Base-by-base conservation (phyloP, 345 rosid species). In the Pugionium cornutum region DNA sequence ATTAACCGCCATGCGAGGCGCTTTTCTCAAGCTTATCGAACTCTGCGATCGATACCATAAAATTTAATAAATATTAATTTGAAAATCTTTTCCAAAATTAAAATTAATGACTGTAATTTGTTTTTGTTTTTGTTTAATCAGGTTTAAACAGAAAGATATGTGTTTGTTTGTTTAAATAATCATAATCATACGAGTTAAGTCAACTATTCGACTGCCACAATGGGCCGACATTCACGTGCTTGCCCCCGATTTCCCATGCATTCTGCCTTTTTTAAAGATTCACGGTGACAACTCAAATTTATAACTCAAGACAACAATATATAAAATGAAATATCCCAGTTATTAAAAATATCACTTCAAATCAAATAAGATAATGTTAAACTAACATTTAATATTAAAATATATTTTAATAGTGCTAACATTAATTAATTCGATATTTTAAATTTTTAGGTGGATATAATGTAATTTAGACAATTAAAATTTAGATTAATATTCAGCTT, bases 141-240 rank as follows among this genome's bases (percentile, higher is more conserved):
- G 18, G 18, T 18, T 46, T 56, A 56, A 56, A 55, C 53, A 27
- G 36, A 60, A 9, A 58, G 28, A 42, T n/a, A 48, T 18, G 8
- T 30, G 11, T 11, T 7, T 56, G 18, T 35, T 35, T 48, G 31
- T 25, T 9, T 43, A 11, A 67, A 49, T 42, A 53, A 53, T 47
- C 4, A 53, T 50, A 73, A 73, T 59, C 55, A 66, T 30, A 46
- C 42, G 60, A 39, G 18, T 18, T 7, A 66, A 73, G 77, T 73
- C 72, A 73, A 83, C 80, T 74, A 70, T 70, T 77, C 66, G 62
- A 54, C 73, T 74, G 77, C 62, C 67, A 59, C 44, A 45, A 53
- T 58, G 65, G 75, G 78, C 79, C 68, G 64, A 70, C 74, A 65
- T 77, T 74, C 88, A 83, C 85, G 83, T 83, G 88, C 83, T 31